phyloP scores from a whole-genome alignment of 169 alveolate species.

The Cryptosporidium tyzzeri region DNA sequence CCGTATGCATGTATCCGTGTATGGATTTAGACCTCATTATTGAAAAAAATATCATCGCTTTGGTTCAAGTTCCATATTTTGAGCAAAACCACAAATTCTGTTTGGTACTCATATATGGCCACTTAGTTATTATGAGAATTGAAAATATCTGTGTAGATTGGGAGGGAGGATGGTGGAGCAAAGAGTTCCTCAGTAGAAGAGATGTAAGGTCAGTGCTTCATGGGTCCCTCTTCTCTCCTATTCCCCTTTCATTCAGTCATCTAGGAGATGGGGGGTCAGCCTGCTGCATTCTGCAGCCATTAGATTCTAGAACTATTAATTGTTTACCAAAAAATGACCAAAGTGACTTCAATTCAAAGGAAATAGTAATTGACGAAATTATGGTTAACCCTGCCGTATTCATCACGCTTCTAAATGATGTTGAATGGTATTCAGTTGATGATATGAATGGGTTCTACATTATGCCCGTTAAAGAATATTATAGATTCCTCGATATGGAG shows the following conservation, averaged over 20 bases:
- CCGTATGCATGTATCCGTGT: slow-evolving; percentile 47
- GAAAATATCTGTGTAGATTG: slow-evolving; percentile 86
- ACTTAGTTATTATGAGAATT: slow-evolving; percentile 84
- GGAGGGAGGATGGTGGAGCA: slow-evolving; percentile 90
- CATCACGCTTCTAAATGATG: slow-evolving; percentile 50
- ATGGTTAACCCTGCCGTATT: slow-evolving; percentile 74
- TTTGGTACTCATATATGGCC: slow-evolving; percentile 84
- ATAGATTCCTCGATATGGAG: slow-evolving; percentile 67
- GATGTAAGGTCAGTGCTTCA: slow-evolving; percentile 84
- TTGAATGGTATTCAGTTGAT: slow-evolving; percentile 72
- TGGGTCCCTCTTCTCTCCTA: slow-evolving; percentile 58
- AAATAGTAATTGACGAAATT: slow-evolving; percentile 40
- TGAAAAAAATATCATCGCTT: slow-evolving; percentile 53
- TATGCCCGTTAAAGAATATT: slow-evolving; percentile 66
- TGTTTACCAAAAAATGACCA: slow-evolving; percentile 9
- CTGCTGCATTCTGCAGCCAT: slow-evolving; percentile 59
- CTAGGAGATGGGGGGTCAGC: slow-evolving; percentile 34
- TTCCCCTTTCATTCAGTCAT: slow-evolving; percentile 60
- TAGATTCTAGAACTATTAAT: slow-evolving; percentile 66
- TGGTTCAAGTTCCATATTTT: slow-evolving; percentile 61
- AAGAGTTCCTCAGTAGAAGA: slow-evolving; percentile 87
- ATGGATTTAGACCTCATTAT: slow-evolving; percentile 55
- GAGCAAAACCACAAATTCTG: slow-evolving; percentile 60
- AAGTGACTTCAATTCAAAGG: slow-evolving; percentile 3
- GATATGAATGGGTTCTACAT: slow-evolving; percentile 69